Percentiles rank a stretch among this genome's conserved stretches.
Evolutionary conservation across 305 asterid genomes (phyloP).

Genomic region (Solanum chacoense): DNA sequence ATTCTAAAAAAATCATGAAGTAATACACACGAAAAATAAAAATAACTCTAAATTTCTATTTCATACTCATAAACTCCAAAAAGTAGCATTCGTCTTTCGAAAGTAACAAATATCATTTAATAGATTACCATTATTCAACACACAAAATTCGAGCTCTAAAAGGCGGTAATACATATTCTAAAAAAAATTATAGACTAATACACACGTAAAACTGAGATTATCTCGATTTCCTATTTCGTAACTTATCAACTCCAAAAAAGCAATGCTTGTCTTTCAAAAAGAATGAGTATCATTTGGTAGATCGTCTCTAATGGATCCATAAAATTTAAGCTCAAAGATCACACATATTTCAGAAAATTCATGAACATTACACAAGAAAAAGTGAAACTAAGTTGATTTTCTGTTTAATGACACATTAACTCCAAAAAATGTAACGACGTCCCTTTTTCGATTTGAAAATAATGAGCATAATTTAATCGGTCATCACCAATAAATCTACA

Average conservation of each 20-base stretch:
- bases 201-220: not conserved
- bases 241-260: not conserved
- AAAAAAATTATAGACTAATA: not conserved
- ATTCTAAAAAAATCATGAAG: not conserved
- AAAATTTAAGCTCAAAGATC: not conserved
- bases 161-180: too few relatives aligned
- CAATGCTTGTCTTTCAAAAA: not conserved
- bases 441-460: not conserved
- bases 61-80: not conserved
- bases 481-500: not conserved
- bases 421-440: not conserved
- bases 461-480: not conserved
- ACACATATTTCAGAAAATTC: not conserved
- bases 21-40: too few relatives aligned
- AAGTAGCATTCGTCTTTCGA: not conserved
- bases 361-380: not conserved
- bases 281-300: not conserved
- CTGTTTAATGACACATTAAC: not conserved
- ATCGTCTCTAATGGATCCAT: not conserved
- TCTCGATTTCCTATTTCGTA: not conserved
- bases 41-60: not conserved
- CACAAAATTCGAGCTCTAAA: not conserved
- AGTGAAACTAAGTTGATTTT: not conserved
- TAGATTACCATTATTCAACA: too few relatives aligned
- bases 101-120: too few relatives aligned